A percentile compares a stretch with the other conserved stretches of the same genome.
Evolutionary conservation across 169 alveolate genomes (phyloP).

Genomic region (Plasmodium adleri): DNA sequence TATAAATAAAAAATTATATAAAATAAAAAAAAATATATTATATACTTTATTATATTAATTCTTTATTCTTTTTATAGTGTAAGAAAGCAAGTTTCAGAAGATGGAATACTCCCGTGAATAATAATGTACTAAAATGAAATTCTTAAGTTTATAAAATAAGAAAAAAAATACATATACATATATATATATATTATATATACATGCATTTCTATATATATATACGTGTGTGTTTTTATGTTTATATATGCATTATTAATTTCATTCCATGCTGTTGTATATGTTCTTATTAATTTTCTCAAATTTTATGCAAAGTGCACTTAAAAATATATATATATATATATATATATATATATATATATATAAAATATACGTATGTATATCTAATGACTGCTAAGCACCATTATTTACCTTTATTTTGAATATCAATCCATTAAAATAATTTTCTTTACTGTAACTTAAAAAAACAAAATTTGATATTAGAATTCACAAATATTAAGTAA

Average conservation of each 20-base stretch:
- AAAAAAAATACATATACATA: conserved; percentile 5
- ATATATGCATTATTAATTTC: too few relatives aligned
- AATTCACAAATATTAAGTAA: conserved; percentile 8
- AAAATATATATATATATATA: neutral
- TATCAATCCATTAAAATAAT: conserved; percentile 29
- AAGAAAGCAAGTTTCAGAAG: conserved; percentile 51
- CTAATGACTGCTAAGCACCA: neutral
- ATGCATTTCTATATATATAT: neutral
- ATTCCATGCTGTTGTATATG: too few relatives aligned
- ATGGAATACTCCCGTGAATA: conserved; percentile 72
- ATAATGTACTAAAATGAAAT: conserved; percentile 36
- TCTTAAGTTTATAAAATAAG: neutral
- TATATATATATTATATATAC: conserved; percentile 6
- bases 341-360: neutral
- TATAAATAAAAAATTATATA: neutral
- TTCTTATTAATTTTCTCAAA: neutral
- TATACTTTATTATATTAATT: neutral
- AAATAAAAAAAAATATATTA: neutral
- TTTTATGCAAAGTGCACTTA: neutral
- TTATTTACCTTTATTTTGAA: conserved; percentile 20
- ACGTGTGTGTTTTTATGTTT: neutral
- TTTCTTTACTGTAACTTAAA: conserved; percentile 12
- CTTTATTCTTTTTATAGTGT: conserved; percentile 18
- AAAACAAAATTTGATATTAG: conserved; percentile 17
- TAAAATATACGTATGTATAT: neutral